These are phyloP conservation scores for Candida loeiensis DNA, from an alignment of 805 yeast genomes.

Conservation along the genomic window DNA sequence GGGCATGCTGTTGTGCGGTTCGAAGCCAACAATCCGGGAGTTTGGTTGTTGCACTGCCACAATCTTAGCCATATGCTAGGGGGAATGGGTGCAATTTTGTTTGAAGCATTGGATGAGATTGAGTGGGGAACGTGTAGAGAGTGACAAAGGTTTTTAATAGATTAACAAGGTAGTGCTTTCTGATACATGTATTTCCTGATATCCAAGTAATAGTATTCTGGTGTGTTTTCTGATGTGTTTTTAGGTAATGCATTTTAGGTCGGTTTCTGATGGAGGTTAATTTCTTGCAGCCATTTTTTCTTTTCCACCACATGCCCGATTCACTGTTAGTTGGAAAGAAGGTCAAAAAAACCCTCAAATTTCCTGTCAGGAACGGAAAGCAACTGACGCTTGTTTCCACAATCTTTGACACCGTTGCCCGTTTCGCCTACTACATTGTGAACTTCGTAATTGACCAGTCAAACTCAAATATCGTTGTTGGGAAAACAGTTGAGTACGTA, in stretches of 20 bases:
- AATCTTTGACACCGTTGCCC: too few relatives aligned
- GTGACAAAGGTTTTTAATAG: background rate
- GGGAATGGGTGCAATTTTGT: constrained; percentile 27
- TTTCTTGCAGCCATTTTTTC: background rate
- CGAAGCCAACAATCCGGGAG: constrained; percentile 30
- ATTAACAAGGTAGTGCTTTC: too few relatives aligned
- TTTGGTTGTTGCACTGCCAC: constrained; percentile 35
- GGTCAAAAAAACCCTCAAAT: too few relatives aligned
- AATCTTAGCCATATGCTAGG: constrained; percentile 31
- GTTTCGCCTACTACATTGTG: background rate
- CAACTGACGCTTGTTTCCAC: too few relatives aligned
- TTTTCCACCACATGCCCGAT: background rate
- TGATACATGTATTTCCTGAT: too few relatives aligned
- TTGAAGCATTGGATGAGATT: background rate
- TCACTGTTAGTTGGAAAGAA: too few relatives aligned
- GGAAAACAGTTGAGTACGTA: background rate
- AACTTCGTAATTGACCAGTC: background rate
- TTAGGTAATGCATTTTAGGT: too few relatives aligned
- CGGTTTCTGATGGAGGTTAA: too few relatives aligned
- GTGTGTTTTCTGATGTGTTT: background rate
- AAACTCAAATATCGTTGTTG: background rate
- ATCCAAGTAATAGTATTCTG: too few relatives aligned
- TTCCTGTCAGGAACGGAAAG: too few relatives aligned
- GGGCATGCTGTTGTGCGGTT: constrained; percentile 33
- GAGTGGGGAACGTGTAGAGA: background rate